Evolutionary conservation across 1,139 yeast species (phyloP).

Genomic region (Geotrichum armillariae): DNA sequence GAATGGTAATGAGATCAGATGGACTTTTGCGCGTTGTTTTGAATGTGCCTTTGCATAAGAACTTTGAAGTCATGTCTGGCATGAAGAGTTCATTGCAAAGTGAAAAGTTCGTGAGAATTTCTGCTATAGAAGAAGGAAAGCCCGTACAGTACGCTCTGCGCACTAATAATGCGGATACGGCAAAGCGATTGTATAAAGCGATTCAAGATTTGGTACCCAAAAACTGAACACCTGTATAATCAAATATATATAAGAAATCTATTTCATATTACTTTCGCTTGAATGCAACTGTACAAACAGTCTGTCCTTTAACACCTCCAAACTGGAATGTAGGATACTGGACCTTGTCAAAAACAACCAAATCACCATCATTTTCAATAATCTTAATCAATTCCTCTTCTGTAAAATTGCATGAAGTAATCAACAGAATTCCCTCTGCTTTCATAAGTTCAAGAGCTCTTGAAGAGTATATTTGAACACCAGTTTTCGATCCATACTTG

Average conservation of each 20-base stretch:
- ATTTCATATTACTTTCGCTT: conserved; percentile 1
- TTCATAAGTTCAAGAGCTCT: conserved; percentile 54
- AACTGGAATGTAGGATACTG: conserved; percentile 80
- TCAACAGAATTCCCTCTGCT: conserved; percentile 56
- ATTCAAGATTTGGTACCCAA: conserved; percentile 45
- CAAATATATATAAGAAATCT: too few relatives aligned
- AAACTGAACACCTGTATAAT: neutral
- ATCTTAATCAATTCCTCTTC: conserved; percentile 64
- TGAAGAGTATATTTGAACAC: conserved; percentile 55
- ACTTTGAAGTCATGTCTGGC: conserved; percentile 68
- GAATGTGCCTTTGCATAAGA: conserved; percentile 64
- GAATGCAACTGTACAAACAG: conserved; percentile 86
- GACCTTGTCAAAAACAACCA: conserved; percentile 61
- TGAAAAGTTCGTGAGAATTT: conserved; percentile 75
- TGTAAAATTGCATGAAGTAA: conserved; percentile 96
- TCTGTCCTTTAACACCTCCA: conserved; percentile 85
- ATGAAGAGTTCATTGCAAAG: conserved; percentile 78
- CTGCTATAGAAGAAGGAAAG: conserved; percentile 48
- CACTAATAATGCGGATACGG: conserved; percentile 61
- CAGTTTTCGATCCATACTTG: conserved; percentile 45
- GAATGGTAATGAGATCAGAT: conserved; percentile 89
- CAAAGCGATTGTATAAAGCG: conserved; percentile 57
- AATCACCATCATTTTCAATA: conserved; percentile 47
- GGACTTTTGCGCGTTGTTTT: conserved; percentile 82
- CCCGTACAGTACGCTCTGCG: conserved; percentile 85